Base-by-base conservation (phyloP, 1,284 basidiomycete species). In the Cronartium ribicola region DNA sequence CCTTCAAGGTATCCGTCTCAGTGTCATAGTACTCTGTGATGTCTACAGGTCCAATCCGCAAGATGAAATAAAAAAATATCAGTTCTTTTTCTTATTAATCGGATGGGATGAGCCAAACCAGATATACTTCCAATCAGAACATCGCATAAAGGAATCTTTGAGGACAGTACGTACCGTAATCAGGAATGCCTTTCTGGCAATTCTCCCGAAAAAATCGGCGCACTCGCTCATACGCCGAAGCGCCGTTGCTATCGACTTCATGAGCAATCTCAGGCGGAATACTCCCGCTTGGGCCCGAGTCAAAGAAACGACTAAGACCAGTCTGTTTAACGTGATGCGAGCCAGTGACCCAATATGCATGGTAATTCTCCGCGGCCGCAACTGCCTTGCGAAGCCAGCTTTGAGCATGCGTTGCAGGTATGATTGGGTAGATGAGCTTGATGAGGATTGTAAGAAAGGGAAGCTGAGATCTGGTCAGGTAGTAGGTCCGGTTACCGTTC, bases 291-390 rank as follows among this genome's bases (percentile, higher is more conserved):
- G 69, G 44, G 5, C 69, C 69, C 17, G 37, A 64, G 37, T 71
- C 69, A 48, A 71, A 71, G 62, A 71, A 71, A 0, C 69, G 60
- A 41, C 69, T 71, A 43, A 71, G 69, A 46, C 69, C 69, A 8
- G 69, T 71, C 14, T 37, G 6, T 17, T 11, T 11, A 6, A 63
- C 48, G 46, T 48, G 62, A 36, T 71, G 60, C 17, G 41, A 6
- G 5, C 46, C 44, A 17, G 69, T 39, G 37, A 60, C 62, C 60
- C 62, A 71, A 36, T 71, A 71, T 5, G 5, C 29, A 40, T 71
- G 61, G 39, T 71, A 71, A 17, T 51, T 65, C 48, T 71, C 69
- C 13, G 69, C 60, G 20, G 69, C 69, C n/a, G 6, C 4, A 20
- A 71, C 36, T 17, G 69, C 69, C 13, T 39, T 13, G 5, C 13